A percentile compares a stretch with the other conserved stretches of the same genome.
Evolutionary conservation across 352 stramenopile genomes (phyloP).

Genomic region (Albugo candida): DNA sequence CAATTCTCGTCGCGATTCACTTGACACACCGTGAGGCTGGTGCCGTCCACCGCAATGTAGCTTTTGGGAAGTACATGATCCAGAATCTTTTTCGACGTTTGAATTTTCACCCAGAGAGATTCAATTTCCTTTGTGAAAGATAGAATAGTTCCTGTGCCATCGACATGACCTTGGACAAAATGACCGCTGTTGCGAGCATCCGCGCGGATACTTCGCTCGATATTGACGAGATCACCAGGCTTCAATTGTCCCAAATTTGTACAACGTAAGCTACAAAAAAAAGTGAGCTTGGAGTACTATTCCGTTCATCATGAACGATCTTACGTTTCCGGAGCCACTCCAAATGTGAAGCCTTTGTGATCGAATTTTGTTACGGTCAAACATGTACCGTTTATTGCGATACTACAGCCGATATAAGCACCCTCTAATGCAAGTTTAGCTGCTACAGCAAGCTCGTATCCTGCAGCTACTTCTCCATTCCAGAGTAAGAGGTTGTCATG

Average conservation of each 20-base stretch:
- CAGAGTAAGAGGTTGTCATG: conserved; percentile 87
- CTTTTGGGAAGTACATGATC: conserved; percentile 83
- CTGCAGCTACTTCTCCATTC: conserved; percentile 81
- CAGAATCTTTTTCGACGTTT: conserved; percentile 58
- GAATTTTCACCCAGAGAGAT: conserved; percentile 91
- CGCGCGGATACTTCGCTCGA: conserved; percentile 79
- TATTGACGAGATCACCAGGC: conserved; percentile 86
- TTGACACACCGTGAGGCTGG: conserved; percentile 93
- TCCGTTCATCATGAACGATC: background rate
- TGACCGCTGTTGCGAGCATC: conserved; percentile 92
- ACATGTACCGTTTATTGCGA: conserved; percentile 95
- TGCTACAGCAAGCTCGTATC: conserved; percentile 79
- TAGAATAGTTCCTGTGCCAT: conserved; percentile 85
- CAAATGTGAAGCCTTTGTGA: conserved; percentile 76
- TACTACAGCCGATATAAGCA: conserved; percentile 86
- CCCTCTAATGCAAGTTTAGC: conserved; percentile 64
- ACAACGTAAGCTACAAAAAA: conserved; percentile 35
- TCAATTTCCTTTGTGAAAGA: conserved; percentile 83
- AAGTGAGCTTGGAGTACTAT: background rate
- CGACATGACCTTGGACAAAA: conserved; percentile 97
- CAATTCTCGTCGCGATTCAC: conserved; percentile 66
- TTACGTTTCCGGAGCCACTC: conserved; percentile 88
- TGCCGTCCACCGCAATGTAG: conserved; percentile 97
- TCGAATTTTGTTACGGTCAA: conserved; percentile 90
- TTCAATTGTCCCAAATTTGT: conserved; percentile 77